Evolutionary conservation across 2,329 filamentous ascomycete genomes (phyloP), one percentile per base, ranked within the genome.

Genomic region (Corinectria fuckeliana): DNA sequence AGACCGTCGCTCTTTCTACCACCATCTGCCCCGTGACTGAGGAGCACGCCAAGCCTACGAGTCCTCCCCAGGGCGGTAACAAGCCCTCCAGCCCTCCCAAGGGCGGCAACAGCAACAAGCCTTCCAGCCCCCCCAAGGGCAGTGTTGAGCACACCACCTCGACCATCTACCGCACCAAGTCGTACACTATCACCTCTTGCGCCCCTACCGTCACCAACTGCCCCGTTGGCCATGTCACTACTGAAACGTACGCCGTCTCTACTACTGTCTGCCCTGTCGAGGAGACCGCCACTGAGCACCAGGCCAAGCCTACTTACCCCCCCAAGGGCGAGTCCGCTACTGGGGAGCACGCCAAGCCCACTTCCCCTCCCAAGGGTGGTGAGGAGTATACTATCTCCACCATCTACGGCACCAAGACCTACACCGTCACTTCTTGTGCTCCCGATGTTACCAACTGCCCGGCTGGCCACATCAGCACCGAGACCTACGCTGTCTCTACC

Each of bases 181-280:
- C 52, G 20, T 48, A 66, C 54, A 68, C 66, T 16, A 60, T 64
- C 23, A 70, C 67, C 11, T 56, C 44, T 41, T 68, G 63, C 56
- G 56, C 64, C n/a, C 44, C 56, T 21, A 61, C 56, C 21, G 61
- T 59, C 14, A 62, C 69, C 21, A 58, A 66, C 52, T 73, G 71
- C 64, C 72, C 69, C 16, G 58, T 53, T 28, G 47, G 47, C 52
- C 64, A 68, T 25, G 72, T 70, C 54, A 69, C 70, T 50, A 75
- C 71, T 7, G 65, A 72, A 63, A 74, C 74, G n/a, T 61, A 70
- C 25, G 65, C 73, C 20, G 52, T 74, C 47, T 78, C 74, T 34
- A 80, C 77, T 41, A 81, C 78, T 5, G 70, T 80, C 54, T 80
- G 78, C 74, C 79, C 79, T 10, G 73, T 80, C 50, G 63, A 68